phyloP scores from a whole-genome alignment of 1,139 yeast genomes.

The Candida sanyaensis region DNA sequence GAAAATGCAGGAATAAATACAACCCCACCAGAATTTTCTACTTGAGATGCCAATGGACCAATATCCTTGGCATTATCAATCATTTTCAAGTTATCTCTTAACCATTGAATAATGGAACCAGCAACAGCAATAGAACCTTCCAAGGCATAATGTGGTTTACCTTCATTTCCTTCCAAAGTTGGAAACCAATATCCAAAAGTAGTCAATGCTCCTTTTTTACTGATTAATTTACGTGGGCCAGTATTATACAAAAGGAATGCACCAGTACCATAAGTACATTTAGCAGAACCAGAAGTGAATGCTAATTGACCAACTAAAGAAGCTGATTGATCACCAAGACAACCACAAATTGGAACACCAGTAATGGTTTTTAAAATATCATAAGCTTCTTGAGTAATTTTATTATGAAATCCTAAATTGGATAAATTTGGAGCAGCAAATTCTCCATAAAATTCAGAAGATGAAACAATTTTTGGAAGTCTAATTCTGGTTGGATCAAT shows the following conservation, averaged over 20 bases:
- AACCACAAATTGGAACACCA: conserved; percentile 81
- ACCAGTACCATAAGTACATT: conserved; percentile 98
- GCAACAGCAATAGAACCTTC: conserved; percentile 98
- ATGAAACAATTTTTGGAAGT: conserved; percentile 79
- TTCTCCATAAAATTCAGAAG: conserved; percentile 78
- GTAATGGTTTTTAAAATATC: conserved; percentile 50
- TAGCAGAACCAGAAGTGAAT: conserved; percentile 79
- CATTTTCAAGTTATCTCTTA: conserved; percentile 84
- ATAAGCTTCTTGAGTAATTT: conserved; percentile 52
- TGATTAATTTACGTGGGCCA: conserved; percentile 64
- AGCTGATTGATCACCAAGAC: conserved; percentile 93
- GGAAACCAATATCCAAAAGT: conserved; percentile 93
- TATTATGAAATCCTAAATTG: conserved; percentile 52
- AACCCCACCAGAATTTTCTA: conserved; percentile 84
- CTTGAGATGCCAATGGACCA: conserved; percentile 87
- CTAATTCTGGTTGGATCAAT: conserved; percentile 69
- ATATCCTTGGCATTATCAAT: conserved; percentile 83
- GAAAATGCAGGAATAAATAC: conserved; percentile 95
- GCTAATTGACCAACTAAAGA: conserved; percentile 94
- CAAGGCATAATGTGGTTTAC: conserved; percentile 80
- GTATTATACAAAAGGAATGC: conserved; percentile 90
- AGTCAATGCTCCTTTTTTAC: conserved; percentile 81
- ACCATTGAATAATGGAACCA: conserved; percentile 93
- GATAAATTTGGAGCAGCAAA: conserved; percentile 61
- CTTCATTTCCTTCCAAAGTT: conserved; percentile 48